Conservation (phyloP, 2,329 filamentous ascomycete genomes). For the Arthrobotrys entomopaga region DNA sequence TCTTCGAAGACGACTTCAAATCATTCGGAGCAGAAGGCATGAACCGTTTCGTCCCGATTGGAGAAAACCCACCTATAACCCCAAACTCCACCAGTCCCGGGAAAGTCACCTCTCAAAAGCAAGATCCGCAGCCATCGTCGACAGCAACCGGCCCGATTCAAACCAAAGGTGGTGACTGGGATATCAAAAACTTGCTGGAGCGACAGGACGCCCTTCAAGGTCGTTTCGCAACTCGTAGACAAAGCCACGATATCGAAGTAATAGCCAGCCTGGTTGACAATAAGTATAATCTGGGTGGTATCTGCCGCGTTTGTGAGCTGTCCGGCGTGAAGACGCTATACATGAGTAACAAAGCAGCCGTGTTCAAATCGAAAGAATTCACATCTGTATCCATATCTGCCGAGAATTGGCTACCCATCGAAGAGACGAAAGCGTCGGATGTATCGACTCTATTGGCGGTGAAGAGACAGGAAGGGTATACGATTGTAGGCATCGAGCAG, state of each 20-base stretch:
- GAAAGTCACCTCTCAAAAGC: constrained; percentile 27
- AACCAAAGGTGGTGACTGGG: constrained; percentile 66
- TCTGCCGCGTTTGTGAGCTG: constrained; percentile 66
- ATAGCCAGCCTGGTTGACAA: constrained; percentile 63
- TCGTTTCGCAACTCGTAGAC: constrained; percentile 57
- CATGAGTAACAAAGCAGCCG: constrained; percentile 62
- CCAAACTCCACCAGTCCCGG: constrained; percentile 56
- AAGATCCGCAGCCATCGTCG: constrained; percentile 5
- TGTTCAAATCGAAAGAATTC: constrained; percentile 65
- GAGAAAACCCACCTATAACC: constrained; percentile 59
- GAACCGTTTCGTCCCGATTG: constrained; percentile 52
- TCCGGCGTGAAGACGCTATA: constrained; percentile 66
- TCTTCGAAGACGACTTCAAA: constrained; percentile 39
- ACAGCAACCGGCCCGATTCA: constrained; percentile 63
- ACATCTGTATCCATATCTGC: constrained; percentile 66
- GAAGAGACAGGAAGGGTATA: constrained; percentile 65
- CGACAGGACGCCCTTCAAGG: constrained; percentile 55
- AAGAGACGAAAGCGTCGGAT: constrained; percentile 60
- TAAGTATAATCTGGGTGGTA: constrained; percentile 57
- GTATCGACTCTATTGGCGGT: constrained; percentile 62
- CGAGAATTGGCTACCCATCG: constrained; percentile 66
- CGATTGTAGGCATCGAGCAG: constrained; percentile 68
- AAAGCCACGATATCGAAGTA: constrained; percentile 59
- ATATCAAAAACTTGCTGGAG: constrained; percentile 60
- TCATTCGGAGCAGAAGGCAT: constrained; percentile 9